Conservation (phyloP, 2,329 filamentous ascomycete genomes). For the Hymenoscyphus repandus region DNA sequence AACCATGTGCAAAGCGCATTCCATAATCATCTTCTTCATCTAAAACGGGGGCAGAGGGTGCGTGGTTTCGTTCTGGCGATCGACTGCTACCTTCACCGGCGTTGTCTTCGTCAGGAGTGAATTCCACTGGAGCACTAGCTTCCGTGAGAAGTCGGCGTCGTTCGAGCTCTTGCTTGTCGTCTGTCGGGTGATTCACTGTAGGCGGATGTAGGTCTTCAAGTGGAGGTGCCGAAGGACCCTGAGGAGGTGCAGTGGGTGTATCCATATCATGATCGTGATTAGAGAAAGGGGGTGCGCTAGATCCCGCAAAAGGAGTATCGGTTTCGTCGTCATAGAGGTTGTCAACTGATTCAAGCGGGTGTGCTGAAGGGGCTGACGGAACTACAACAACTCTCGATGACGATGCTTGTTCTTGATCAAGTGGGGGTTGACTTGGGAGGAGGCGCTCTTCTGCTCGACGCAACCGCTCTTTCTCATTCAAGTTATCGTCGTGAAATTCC, state of each 20-base stretch:
- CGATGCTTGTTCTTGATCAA: conserved; percentile 39
- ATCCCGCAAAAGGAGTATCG: conserved; percentile 24
- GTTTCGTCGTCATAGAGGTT: conserved; percentile 47
- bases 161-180: conserved; percentile 70
- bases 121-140: conserved; percentile 47
- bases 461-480: conserved; percentile 79
- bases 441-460: conserved; percentile 72
- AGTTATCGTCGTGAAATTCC: conserved; percentile 52
- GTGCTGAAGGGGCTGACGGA: conserved; percentile 39
- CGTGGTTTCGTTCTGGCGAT: conserved; percentile 14
- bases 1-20: conserved; percentile 16
- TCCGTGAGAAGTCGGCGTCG: conserved; percentile 46
- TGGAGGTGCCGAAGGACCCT: conserved; percentile 19
- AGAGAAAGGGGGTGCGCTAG: conserved; percentile 14
- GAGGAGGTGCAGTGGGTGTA: background rate
- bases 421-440: conserved; percentile 73
- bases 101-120: conserved; percentile 44
- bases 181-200: conserved; percentile 33
- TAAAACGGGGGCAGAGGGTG: conserved; percentile 55
- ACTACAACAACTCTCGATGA: conserved; percentile 30
- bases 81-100: conserved; percentile 27
- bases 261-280: conserved; percentile 11
- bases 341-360: conserved; percentile 36
- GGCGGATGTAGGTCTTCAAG: conserved; percentile 20
- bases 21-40: conserved; percentile 48